phyloP scores from a whole-genome alignment of 306 rosid genomes.

The Aeschynomene evenia region DNA sequence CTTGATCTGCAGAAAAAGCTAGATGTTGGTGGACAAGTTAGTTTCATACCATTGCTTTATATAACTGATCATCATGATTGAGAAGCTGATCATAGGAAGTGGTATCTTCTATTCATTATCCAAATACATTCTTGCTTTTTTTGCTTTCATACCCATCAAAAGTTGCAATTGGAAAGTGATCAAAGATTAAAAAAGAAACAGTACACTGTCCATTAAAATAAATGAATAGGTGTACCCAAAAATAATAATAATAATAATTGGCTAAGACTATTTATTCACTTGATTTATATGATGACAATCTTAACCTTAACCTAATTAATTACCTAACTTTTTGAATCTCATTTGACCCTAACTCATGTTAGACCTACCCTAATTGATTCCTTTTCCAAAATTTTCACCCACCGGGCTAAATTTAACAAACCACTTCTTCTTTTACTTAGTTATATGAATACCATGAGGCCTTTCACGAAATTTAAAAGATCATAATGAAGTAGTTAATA shows the following conservation, averaged over 20 bases:
- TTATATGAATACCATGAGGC: not conserved
- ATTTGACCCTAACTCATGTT: not conserved
- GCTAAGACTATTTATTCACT: constrained; percentile 2
- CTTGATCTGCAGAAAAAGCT: constrained; percentile 39
- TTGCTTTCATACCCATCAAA: constrained; percentile 37
- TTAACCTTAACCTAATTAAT: constrained; percentile 29
- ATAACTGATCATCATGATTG: constrained; percentile 50
- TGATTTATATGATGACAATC: constrained; percentile 5
- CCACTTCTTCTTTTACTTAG: no score
- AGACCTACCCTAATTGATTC: not conserved
- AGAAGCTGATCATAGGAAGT: constrained; percentile 10
- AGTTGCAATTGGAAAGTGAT: constrained; percentile 29
- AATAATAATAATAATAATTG: not conserved
- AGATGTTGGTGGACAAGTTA: constrained; percentile 50
- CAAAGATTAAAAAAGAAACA: constrained; percentile 6
- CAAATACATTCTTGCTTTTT: constrained; percentile 22
- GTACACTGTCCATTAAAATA: constrained; percentile 17
- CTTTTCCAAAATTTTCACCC: not conserved
- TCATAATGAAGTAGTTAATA: not conserved
- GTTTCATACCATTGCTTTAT: constrained; percentile 42
- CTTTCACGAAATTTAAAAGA: not conserved
- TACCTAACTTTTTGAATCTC: constrained; percentile 13
- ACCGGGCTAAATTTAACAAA: not conserved
- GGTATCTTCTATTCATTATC: constrained; percentile 43
- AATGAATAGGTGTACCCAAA: not conserved